phyloP scores from a whole-genome alignment of 2,329 filamentous ascomycete species.

The Mollisiaceae sp. region DNA sequence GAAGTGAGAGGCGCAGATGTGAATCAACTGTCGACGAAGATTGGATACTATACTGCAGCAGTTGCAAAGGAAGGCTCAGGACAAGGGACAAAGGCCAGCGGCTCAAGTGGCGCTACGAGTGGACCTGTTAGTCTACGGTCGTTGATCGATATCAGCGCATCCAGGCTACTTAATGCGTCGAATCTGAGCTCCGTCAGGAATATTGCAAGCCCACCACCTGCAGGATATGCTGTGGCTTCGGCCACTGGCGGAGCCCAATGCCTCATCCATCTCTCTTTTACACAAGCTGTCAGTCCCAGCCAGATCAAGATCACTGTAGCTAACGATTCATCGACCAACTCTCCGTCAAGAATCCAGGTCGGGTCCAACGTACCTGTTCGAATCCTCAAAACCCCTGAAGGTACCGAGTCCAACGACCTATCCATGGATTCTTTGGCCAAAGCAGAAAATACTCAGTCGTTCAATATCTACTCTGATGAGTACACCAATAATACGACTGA shows the following conservation, averaged over 20 bases:
- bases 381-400: conserved; percentile 29
- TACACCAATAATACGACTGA: conserved; percentile 36
- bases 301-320: conserved; percentile 32
- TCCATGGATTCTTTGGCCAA: conserved; percentile 36
- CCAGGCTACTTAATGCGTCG: conserved; percentile 34
- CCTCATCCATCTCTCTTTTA: conserved; percentile 38
- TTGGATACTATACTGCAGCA: conserved; percentile 37
- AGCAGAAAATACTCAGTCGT: conserved; percentile 38
- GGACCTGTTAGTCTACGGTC: conserved; percentile 33
- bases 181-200: conserved; percentile 36
- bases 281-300: conserved; percentile 31
- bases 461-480: conserved; percentile 40
- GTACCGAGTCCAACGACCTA: conserved; percentile 35
- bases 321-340: conserved; percentile 25
- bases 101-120: conserved; percentile 12
- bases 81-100: conserved; percentile 12
- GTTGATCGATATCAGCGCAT: conserved; percentile 34
- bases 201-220: conserved; percentile 38
- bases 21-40: conserved; percentile 64
- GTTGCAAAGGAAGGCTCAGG: conserved; percentile 27
- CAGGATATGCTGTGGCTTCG: conserved; percentile 37
- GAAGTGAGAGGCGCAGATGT: conserved; percentile 84
- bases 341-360: conserved; percentile 17
- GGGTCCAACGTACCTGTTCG: conserved; percentile 29
- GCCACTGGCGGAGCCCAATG: conserved; percentile 25